These are phyloP conservation scores for Xylaria sp. DNA, from an alignment of 2,329 filamentous ascomycete species.

Conservation along the genomic window DNA sequence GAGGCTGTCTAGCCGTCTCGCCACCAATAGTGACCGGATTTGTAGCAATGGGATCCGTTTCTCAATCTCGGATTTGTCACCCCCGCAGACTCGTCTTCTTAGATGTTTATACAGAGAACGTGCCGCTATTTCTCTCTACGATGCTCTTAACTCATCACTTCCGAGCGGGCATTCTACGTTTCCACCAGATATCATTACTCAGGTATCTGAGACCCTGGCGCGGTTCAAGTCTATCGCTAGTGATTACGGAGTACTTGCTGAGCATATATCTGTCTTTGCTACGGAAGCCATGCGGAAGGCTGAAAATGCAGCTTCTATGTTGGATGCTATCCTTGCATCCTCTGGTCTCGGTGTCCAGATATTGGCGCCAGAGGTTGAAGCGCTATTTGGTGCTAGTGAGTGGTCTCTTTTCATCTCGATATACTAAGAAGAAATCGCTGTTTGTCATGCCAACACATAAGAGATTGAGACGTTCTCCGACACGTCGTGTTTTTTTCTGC, in stretches of 20 bases:
- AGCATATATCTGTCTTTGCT: slow-evolving; percentile 74
- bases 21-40: slow-evolving; percentile 16
- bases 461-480: background rate
- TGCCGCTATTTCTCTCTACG: slow-evolving; percentile 82
- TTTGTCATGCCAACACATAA: background rate
- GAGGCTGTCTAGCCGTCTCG: background rate
- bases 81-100: slow-evolving; percentile 71
- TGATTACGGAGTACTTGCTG: slow-evolving; percentile 66
- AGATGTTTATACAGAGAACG: slow-evolving; percentile 78
- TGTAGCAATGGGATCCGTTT: slow-evolving; percentile 88
- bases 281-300: slow-evolving; percentile 89
- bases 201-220: slow-evolving; percentile 68
- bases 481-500: too few relatives aligned
- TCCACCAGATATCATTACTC: slow-evolving; percentile 58
- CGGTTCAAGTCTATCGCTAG: slow-evolving; percentile 73
- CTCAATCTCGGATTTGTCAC: slow-evolving; percentile 81
- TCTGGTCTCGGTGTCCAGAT: slow-evolving; percentile 70
- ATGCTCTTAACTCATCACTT: slow-evolving; percentile 65
- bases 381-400: slow-evolving; percentile 69
- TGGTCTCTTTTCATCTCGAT: background rate
- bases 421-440: background rate
- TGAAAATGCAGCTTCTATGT: slow-evolving; percentile 70
- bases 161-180: slow-evolving; percentile 44
- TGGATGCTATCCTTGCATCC: slow-evolving; percentile 64
- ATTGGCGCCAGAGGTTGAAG: slow-evolving; percentile 79